phyloP scores from a whole-genome alignment of 495 filamentous ascomycete species.

The Trichoderma asperelloides region DNA sequence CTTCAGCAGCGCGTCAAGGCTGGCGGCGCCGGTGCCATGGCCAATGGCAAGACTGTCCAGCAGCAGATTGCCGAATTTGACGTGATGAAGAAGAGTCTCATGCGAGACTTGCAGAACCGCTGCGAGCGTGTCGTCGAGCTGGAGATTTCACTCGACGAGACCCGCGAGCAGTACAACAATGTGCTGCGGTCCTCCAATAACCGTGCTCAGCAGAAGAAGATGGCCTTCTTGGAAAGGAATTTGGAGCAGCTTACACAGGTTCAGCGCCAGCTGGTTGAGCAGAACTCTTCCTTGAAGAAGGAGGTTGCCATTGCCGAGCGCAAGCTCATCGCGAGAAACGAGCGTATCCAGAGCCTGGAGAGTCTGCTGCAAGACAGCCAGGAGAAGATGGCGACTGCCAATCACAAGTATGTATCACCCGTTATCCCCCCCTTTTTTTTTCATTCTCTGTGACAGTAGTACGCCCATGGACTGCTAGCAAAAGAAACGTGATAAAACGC shows the following conservation, averaged over 20 bases:
- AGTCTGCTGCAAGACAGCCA: slow-evolving; percentile 89
- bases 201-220: slow-evolving; percentile 98
- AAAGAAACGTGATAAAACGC: slow-evolving; percentile 9
- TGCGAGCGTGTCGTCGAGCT: slow-evolving; percentile 97
- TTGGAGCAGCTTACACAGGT: slow-evolving; percentile 95
- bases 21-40: slow-evolving; percentile 44
- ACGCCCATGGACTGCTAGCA: not conserved
- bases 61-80: slow-evolving; percentile 98
- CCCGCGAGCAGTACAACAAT: slow-evolving; percentile 97
- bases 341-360: slow-evolving; percentile 90
- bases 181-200: slow-evolving; percentile 93
- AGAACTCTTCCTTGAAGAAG: slow-evolving; percentile 94
- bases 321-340: slow-evolving; percentile 91
- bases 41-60: slow-evolving; percentile 86
- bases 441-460: not conserved
- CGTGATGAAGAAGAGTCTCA: slow-evolving; percentile 98
- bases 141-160: slow-evolving; percentile 93
- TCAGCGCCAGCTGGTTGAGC: slow-evolving; percentile 93
- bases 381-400: slow-evolving; percentile 91
- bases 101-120: slow-evolving; percentile 96
- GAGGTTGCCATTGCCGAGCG: slow-evolving; percentile 97
- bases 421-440: slow-evolving; percentile 9
- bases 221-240: slow-evolving; percentile 98
- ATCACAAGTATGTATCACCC: slow-evolving; percentile 67
- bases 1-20: slow-evolving; percentile 60